These are phyloP conservation scores for Miamiensis avidus DNA, from an alignment of 169 alveolate species.

Conservation along the genomic window DNA sequence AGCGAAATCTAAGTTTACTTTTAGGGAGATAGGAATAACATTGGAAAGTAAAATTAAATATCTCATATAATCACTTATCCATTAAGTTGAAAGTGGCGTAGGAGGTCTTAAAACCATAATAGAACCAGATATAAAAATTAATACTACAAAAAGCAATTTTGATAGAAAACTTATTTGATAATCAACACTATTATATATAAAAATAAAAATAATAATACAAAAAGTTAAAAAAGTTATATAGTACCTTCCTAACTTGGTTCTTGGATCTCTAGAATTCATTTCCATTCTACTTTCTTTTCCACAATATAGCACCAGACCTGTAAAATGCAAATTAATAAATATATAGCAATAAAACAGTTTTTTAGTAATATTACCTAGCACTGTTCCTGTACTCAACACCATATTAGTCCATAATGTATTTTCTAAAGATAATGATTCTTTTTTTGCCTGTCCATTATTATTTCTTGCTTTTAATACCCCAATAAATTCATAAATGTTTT, in stretches of 20 bases:
- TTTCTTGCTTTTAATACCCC: slow-evolving; percentile 37
- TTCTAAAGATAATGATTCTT: slow-evolving; percentile 83
- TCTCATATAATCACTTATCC: slow-evolving; percentile 72
- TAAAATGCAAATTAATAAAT: slow-evolving; percentile 14
- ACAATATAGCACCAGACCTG: slow-evolving; percentile 91
- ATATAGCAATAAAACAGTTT: neutral
- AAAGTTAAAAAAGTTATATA: slow-evolving; percentile 20
- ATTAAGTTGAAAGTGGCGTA: slow-evolving; percentile 39
- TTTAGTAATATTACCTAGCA: slow-evolving; percentile 62
- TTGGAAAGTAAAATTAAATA: slow-evolving; percentile 94
- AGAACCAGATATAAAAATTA: slow-evolving; percentile 56
- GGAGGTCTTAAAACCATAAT: slow-evolving; percentile 85
- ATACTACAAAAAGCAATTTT: slow-evolving; percentile 61
- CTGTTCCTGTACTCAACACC: slow-evolving; percentile 93
- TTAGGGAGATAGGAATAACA: slow-evolving; percentile 95
- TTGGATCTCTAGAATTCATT: slow-evolving; percentile 85
- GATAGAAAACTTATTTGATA: slow-evolving; percentile 69
- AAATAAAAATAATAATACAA: slow-evolving; percentile 34
- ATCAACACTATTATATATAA: slow-evolving; percentile 48
- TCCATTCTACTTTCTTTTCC: slow-evolving; percentile 93
- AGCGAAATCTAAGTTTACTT: slow-evolving; percentile 97
- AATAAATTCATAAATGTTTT: slow-evolving; percentile 42
- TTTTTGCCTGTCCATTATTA: slow-evolving; percentile 8
- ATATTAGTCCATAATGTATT: slow-evolving; percentile 96
- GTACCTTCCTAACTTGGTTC: slow-evolving; percentile 70